Conservation (phyloP, 2,329 filamentous ascomycete genomes). For the Knoxdaviesia proteae region DNA sequence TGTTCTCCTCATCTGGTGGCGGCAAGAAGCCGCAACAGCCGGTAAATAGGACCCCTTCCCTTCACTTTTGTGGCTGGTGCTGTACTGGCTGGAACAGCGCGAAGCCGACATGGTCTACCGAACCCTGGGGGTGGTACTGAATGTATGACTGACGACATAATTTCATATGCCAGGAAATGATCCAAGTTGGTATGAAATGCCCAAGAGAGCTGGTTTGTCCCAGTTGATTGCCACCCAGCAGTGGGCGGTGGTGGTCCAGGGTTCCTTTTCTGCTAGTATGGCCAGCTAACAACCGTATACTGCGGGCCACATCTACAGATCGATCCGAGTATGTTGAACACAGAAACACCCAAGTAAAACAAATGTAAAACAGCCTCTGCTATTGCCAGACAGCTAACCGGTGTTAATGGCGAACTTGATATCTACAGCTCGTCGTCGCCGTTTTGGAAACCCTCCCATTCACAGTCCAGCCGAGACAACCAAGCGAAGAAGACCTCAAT, state of each 20-base stretch:
- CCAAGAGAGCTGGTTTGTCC: too few relatives aligned
- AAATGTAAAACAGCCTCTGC: background rate
- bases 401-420: too few relatives aligned
- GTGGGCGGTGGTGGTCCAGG: too few relatives aligned
- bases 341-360: conserved; percentile 1
- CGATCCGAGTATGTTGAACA: conserved; percentile 36
- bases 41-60: conserved; percentile 25
- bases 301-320: conserved; percentile 17
- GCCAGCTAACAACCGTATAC: too few relatives aligned
- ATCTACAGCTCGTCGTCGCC: conserved; percentile 55
- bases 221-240: too few relatives aligned
- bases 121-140: too few relatives aligned
- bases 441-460: conserved; percentile 48
- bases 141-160: background rate
- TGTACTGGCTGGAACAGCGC: too few relatives aligned
- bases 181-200: conserved; percentile 69
- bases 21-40: conserved; percentile 52
- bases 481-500: conserved; percentile 23
- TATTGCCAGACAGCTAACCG: background rate
- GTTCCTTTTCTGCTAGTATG: too few relatives aligned
- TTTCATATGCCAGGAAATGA: conserved; percentile 60
- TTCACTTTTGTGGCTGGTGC: background rate
- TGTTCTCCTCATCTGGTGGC: conserved; percentile 45
- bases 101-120: too few relatives aligned
- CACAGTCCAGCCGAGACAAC: conserved; percentile 26